These are phyloP conservation scores for Tricharina praecox DNA, from an alignment of 495 filamentous ascomycete genomes.

Conservation along the genomic window DNA sequence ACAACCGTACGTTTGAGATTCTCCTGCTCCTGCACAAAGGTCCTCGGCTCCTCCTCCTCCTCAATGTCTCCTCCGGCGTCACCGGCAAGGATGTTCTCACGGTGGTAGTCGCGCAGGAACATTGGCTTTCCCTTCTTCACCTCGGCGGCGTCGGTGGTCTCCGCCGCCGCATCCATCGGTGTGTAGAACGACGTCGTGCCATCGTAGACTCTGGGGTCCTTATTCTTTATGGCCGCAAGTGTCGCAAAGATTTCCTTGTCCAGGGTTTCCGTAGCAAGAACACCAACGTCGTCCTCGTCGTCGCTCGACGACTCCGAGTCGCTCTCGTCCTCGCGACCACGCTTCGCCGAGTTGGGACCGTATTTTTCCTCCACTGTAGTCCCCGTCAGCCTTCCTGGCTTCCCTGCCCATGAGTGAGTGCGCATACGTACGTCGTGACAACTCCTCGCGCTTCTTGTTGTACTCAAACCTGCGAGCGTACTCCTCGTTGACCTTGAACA, in stretches of 20 bases:
- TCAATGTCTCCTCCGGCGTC: slow-evolving; percentile 41
- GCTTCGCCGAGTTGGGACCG: slow-evolving; percentile 34
- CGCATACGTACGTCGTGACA: slow-evolving; percentile 48
- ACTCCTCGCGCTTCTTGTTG: slow-evolving; percentile 90
- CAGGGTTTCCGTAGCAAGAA: slow-evolving; percentile 60
- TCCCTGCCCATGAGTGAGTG: not conserved
- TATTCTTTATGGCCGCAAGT: slow-evolving; percentile 66
- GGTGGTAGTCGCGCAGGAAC: slow-evolving; percentile 77
- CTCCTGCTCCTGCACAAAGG: slow-evolving; percentile 74
- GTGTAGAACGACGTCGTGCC: slow-evolving; percentile 57
- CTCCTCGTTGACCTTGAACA: slow-evolving; percentile 81
- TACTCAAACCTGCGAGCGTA: slow-evolving; percentile 82
- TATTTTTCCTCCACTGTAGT: slow-evolving; percentile 70
- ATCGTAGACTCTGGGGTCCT: slow-evolving; percentile 83
- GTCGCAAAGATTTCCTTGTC: slow-evolving; percentile 77
- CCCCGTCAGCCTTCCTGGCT: not conserved
- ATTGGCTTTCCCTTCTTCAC: slow-evolving; percentile 63
- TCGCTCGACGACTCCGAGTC: slow-evolving; percentile 49
- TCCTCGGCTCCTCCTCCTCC: slow-evolving; percentile 35
- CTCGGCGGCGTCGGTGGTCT: slow-evolving; percentile 24
- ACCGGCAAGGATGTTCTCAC: slow-evolving; percentile 59
- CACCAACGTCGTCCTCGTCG: slow-evolving; percentile 76
- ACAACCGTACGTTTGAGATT: slow-evolving; percentile 59
- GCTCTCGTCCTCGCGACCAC: slow-evolving; percentile 30
- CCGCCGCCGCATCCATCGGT: slow-evolving; percentile 36